A percentile compares a stretch with the other conserved stretches of the same genome.
Evolutionary conservation across 305 asterid species (phyloP).

Genomic region (Coffea humblotiana): DNA sequence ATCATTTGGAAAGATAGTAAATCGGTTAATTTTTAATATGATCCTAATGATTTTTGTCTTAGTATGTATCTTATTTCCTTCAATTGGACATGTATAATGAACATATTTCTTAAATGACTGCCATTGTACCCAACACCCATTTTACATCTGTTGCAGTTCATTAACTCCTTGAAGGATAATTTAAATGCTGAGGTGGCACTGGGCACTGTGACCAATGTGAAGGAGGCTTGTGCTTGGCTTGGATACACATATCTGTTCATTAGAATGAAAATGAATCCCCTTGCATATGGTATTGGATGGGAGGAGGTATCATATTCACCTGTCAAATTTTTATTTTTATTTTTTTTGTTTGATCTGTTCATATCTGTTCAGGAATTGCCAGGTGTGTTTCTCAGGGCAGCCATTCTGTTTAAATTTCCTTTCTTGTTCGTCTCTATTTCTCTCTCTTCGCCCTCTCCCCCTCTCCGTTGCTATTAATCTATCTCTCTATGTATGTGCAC

Average conservation of each 20-base stretch:
- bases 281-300: conserved; percentile 99
- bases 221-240: conserved; percentile 99
- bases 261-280: conserved; percentile 97
- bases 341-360: conserved; percentile 17
- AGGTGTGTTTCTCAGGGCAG: neutral
- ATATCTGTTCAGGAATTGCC: neutral
- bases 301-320: conserved; percentile 71
- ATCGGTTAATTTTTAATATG: neutral
- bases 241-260: conserved; percentile 97
- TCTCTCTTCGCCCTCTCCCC: neutral
- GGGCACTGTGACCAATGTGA: conserved; percentile 97
- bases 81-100: neutral
- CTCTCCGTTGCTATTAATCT: neutral
- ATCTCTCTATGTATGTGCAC: no score
- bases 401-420: neutral
- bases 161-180: conserved; percentile 91
- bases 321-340: conserved; percentile 3
- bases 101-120: neutral
- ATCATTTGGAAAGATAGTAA: neutral
- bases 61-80: neutral
- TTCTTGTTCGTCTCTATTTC: neutral
- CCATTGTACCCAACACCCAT: neutral
- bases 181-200: conserved; percentile 97
- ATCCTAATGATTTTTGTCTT: neutral
- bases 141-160: conserved; percentile 61